Percentiles rank a stretch among this genome's conserved stretches.
Evolutionary conservation across 208 protist genomes (phyloP).

Genomic region (Tritrichomonas musculus): DNA sequence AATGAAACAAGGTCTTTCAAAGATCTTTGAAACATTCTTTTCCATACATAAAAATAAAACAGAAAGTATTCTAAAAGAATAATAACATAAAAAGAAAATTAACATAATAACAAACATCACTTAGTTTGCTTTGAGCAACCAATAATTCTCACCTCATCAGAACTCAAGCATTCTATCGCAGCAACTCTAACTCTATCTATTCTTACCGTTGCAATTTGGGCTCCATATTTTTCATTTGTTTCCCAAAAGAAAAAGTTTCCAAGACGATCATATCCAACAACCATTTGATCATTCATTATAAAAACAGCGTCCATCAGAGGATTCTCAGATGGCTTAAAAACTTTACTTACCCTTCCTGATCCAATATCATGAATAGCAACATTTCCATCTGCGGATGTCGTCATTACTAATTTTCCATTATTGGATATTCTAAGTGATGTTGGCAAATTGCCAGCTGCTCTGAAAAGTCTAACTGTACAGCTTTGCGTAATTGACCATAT

Average conservation of each 20-base stretch:
- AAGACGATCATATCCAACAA: background rate
- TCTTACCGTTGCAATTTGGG: background rate
- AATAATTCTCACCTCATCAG: background rate
- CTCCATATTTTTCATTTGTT: background rate
- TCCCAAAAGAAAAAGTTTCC: slow-evolving; percentile 30
- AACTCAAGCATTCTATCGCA: background rate
- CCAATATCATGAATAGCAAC: background rate
- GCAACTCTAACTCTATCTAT: slow-evolving; percentile 18
- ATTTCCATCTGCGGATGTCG: background rate
- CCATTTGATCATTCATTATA: background rate
- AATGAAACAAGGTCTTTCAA: too few species aligned
- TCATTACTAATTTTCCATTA: background rate
- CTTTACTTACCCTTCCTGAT: background rate
- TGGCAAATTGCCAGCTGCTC: background rate
- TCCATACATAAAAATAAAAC: too few species aligned
- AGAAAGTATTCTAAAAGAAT: too few species aligned
- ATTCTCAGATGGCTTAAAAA: background rate
- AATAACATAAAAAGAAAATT: too few species aligned
- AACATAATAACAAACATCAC: too few species aligned
- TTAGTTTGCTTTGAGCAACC: background rate
- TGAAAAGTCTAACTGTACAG: background rate
- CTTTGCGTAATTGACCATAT: background rate
- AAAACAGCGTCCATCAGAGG: background rate
- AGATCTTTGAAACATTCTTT: too few species aligned
- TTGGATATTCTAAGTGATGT: background rate